phyloP scores from a whole-genome alignment of 176 grass and related monocot genomes.

The Aechmea fasciata region DNA sequence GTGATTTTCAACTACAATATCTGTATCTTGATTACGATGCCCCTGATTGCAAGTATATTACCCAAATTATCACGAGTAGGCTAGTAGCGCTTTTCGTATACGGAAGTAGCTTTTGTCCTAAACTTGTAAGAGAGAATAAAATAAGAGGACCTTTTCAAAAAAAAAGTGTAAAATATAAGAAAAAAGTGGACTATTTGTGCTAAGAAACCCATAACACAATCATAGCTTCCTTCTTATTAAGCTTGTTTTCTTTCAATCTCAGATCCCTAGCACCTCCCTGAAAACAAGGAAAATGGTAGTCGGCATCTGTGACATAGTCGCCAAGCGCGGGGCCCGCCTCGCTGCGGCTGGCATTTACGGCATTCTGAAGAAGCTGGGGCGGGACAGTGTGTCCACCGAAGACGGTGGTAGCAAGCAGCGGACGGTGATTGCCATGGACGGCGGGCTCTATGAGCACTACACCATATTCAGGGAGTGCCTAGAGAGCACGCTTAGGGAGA shows the following conservation, averaged over 20 bases:
- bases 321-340: slow-evolving; percentile 57
- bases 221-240: not conserved
- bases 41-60: no score
- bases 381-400: slow-evolving; percentile 26
- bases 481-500: slow-evolving; percentile 45
- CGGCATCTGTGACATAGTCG: slow-evolving; percentile 55
- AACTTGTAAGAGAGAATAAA: no score
- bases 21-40: no score
- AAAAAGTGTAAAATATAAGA: no score
- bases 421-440: slow-evolving; percentile 60
- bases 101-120: no score
- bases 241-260: not conserved
- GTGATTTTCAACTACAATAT: no score
- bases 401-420: slow-evolving; percentile 22
- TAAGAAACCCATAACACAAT: not conserved
- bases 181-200: not conserved
- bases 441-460: slow-evolving; percentile 84
- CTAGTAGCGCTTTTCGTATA: no score
- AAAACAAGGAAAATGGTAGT: slow-evolving; percentile 71
- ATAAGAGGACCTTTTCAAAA: no score
- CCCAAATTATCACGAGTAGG: no score
- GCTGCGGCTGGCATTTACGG: slow-evolving; percentile 70
- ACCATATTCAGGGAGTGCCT: slow-evolving; percentile 61
- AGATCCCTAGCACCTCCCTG: slow-evolving; percentile 46
- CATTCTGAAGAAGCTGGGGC: slow-evolving; percentile 75